These are phyloP conservation scores for Tolypocladium guangdongense DNA, from an alignment of 2,329 filamentous ascomycete species.

Conservation along the genomic window DNA sequence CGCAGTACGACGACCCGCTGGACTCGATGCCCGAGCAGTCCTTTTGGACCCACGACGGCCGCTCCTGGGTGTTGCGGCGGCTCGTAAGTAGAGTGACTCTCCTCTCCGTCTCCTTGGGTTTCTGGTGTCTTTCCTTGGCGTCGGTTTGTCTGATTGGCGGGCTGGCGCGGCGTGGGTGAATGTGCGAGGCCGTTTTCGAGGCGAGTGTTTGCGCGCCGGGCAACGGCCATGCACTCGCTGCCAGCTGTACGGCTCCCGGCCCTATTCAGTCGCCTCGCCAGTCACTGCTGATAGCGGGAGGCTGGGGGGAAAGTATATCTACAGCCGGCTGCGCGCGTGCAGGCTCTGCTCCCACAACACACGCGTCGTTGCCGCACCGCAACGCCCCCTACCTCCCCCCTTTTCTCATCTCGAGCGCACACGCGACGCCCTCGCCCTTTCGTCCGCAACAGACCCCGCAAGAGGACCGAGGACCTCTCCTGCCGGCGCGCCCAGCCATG, in stretches of 20 bases:
- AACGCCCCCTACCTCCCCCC: neutral
- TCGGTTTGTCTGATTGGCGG: neutral
- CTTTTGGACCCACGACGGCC: conserved; percentile 28
- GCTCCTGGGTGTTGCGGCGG: conserved; percentile 24
- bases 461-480: neutral
- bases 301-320: neutral
- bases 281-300: neutral
- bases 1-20: conserved; percentile 31
- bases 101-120: neutral
- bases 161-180: neutral
- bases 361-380: neutral
- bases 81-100: conserved; percentile 21
- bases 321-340: neutral
- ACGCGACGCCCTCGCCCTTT: neutral
- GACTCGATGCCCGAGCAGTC: conserved; percentile 28
- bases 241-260: neutral
- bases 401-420: neutral
- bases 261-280: neutral
- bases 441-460: neutral
- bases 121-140: neutral
- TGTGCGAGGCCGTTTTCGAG: neutral
- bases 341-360: neutral
- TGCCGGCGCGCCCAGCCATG: conserved; percentile 10
- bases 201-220: neutral
- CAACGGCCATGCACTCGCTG: neutral